Evolutionary conservation across 306 rosid species (phyloP).

Genomic region (Trifolium repens): DNA sequence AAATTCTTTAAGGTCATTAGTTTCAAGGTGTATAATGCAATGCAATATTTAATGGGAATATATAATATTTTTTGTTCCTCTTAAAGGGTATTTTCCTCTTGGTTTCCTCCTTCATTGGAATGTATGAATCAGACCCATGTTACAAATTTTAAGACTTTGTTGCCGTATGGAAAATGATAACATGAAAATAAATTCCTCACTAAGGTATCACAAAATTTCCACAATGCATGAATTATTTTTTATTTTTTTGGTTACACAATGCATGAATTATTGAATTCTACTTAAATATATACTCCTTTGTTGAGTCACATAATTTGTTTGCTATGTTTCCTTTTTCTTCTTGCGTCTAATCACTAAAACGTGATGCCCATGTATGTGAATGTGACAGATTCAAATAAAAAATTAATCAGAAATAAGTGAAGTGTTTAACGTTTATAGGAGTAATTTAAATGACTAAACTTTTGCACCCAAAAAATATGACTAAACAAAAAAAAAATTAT

Average conservation of each 20-base stretch:
- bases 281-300: too few relatives aligned
- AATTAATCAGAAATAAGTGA: too few relatives aligned
- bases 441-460: too few relatives aligned
- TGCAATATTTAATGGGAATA: slow-evolving; percentile 17
- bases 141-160: not conserved
- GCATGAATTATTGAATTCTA: not conserved
- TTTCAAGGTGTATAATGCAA: slow-evolving; percentile 24
- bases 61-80: slow-evolving; percentile 28
- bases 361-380: too few relatives aligned
- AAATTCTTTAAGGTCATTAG: not conserved
- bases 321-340: too few relatives aligned
- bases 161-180: slow-evolving; percentile 18
- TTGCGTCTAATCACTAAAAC: too few relatives aligned
- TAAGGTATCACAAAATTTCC: not conserved
- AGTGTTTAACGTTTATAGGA: too few relatives aligned
- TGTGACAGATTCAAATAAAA: too few relatives aligned
- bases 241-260: too few relatives aligned
- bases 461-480: too few relatives aligned
- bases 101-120: slow-evolving; percentile 42
- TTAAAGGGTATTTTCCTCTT: slow-evolving; percentile 42
- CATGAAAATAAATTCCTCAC: not conserved
- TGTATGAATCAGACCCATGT: slow-evolving; percentile 13
- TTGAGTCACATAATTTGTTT: too few relatives aligned
- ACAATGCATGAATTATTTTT: not conserved
- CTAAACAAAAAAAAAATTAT: too few relatives aligned